Evolutionary conservation across 1,139 yeast genomes (phyloP), one percentile per base, ranked within the genome.

Genomic region (Geotrichum carabidarum): DNA sequence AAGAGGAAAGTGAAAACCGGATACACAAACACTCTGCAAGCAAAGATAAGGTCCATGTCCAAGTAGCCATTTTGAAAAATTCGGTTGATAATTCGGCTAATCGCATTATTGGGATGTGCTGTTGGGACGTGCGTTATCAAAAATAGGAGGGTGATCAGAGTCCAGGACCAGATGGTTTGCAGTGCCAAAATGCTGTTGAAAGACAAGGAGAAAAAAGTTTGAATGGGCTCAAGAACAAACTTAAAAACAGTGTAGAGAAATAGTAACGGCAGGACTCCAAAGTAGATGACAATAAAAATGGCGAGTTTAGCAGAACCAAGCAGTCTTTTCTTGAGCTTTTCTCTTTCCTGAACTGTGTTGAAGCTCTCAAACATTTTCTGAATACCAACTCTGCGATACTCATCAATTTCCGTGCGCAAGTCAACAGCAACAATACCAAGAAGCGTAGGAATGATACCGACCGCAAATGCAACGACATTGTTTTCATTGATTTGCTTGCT

Each of bases 381-480:
- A 1, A 31, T 5, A 7, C 18, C 38, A 34, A 14, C 22, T 44
- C 12, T 17, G 17, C 38, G 30, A 22, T 12, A 44, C 18, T 44
- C 38, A n/a, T 32, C 18, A 27, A 44, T 32, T 32, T 34, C 27
- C 32, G 48, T 31, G 18, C 48, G 48, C 42, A 30, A 35, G 18
- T 44, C 51, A 41, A 37, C 31, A 34, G 44, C 42, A 18, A 37
- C 35, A 7, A 56, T 17, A 2, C 40, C 52, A 32, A 57, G 44
- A 8, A 58, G 27, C 2, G 57, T 31, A 32, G 52, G 58, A 9
- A 41, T n/a, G 14, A 53, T 49, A 17, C 65, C 65, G 40, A 57
- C 31, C 5, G 46, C 35, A 31, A 59, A 51, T 14, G 60, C 47
- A 35, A 54, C 51, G 12, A 55, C 34, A 38, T 61, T 62, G 42